Conservation (phyloP, 768 basidiomycete genomes). For the Amanita pseudoporphyria region DNA sequence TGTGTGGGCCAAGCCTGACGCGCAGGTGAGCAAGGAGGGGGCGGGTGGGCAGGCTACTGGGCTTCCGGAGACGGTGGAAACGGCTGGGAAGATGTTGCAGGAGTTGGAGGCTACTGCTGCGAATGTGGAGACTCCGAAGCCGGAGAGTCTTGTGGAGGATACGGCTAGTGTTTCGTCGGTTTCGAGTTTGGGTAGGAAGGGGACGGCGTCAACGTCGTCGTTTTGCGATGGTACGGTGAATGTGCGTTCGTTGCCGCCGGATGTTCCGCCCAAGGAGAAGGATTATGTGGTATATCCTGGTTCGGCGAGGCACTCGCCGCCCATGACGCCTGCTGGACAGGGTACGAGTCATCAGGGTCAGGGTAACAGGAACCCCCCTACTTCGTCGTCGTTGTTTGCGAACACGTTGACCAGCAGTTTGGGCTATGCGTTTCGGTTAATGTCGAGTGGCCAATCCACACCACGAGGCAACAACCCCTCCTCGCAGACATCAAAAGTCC, state of each 20-base stretch:
- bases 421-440: constrained; percentile 48
- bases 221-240: constrained; percentile 18
- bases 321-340: neutral
- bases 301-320: constrained; percentile 10
- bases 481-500: constrained; percentile 26
- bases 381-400: constrained; percentile 35
- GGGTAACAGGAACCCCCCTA: neutral
- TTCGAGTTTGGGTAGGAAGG: constrained; percentile 15
- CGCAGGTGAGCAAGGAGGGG: constrained; percentile 39
- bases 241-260: constrained; percentile 7
- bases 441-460: constrained; percentile 31
- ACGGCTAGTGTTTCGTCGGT: constrained; percentile 9
- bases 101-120: constrained; percentile 27
- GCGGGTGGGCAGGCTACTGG: constrained; percentile 40
- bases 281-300: constrained; percentile 4
- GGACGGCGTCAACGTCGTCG: constrained; percentile 15
- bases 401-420: constrained; percentile 42
- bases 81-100: constrained; percentile 36
- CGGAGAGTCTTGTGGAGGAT: constrained; percentile 17
- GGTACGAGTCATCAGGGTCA: neutral
- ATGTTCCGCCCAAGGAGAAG: constrained; percentile 15
- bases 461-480: constrained; percentile 21
- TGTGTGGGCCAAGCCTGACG: constrained; percentile 50
- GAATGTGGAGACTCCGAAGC: constrained; percentile 16
- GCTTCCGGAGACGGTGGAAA: constrained; percentile 23